Evolutionary conservation across 345 rosid species (phyloP).

Genomic region (Odontarrhena argentea): DNA sequence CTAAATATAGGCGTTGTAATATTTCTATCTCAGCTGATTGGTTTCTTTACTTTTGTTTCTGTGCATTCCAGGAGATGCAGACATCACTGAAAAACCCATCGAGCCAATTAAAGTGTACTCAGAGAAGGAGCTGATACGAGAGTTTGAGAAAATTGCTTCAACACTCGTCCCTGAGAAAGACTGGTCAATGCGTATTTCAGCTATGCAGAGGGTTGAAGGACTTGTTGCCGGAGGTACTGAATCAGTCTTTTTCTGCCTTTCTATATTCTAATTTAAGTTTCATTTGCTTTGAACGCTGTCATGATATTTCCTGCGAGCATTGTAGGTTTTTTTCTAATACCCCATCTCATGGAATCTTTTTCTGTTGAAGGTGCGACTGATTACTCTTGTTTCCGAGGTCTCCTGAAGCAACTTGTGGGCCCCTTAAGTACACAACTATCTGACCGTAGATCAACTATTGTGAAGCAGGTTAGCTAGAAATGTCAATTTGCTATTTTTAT

Average conservation of each 20-base stretch:
- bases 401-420: constrained; percentile 88
- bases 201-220: constrained; percentile 98
- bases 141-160: constrained; percentile 84
- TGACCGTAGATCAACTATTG: constrained; percentile 94
- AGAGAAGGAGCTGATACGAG: constrained; percentile 92
- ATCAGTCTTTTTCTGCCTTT: background rate
- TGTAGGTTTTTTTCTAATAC: constrained; percentile 10
- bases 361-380: constrained; percentile 76
- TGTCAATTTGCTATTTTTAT: constrained; percentile 1
- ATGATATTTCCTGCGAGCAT: constrained; percentile 24
- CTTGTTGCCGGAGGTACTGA: constrained; percentile 90
- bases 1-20: constrained; percentile 15
- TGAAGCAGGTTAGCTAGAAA: constrained; percentile 73
- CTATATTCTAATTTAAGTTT: background rate
- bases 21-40: constrained; percentile 20
- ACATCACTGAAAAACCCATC: constrained; percentile 70
- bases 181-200: constrained; percentile 96
- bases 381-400: constrained; percentile 83
- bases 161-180: constrained; percentile 97
- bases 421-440: constrained; percentile 84
- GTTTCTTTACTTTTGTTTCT: constrained; percentile 13
- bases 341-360: constrained; percentile 23
- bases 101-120: constrained; percentile 91
- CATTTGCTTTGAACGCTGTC: constrained; percentile 26
- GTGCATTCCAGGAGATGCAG: constrained; percentile 67